Base-by-base conservation (phyloP, 495 filamentous ascomycete genomes). In the Neurospora sp. region DNA sequence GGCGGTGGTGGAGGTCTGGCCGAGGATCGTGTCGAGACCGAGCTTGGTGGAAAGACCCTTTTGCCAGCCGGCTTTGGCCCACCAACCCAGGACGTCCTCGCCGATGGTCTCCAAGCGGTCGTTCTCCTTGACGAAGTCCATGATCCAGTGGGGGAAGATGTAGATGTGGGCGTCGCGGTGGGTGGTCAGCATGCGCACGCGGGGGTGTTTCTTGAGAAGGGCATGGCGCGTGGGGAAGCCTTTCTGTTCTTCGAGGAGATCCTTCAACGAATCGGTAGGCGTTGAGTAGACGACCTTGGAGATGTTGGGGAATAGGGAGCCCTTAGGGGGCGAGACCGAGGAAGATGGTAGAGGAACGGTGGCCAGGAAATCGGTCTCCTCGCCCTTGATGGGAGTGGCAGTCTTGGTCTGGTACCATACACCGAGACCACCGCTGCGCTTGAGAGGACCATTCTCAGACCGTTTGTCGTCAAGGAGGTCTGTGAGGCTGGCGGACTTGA, bases 1-100 rank as follows among this genome's bases (percentile, higher is more conserved):
- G 12, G 42, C 54, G 12, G 54, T 31, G 54, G 54, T 62, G 54
- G 5, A 8, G 20, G 54, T 16, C 54, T 62, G 70, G 41, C 85
- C 80, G 70, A 97, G 86, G 44, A 96, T 87, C 46, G 92, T 85
- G 49, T 85, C 82, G 39, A 98, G 81, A 3, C 89, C 87, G 9
- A 98, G 86, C 81, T 97, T 98, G 20, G 90, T 87, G 2, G 86
- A 89, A 0, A 98, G 84, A 0, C 93, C 92, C 31, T 88, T 84
- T 81, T 98, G 95, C 96, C 96, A 99, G 41, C 87, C 89, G 1
- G 94, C 87, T 80, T 98, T 98, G 14, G 94, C 93, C 95, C 94
- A 97, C 91, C 91, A 97, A 14, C 95, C 95, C 20, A 99, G 82
- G 23, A 98, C 87, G 77, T 98, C 96, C 82, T 99, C 96, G 71